Evolutionary conservation across 2,329 filamentous ascomycete genomes (phyloP).

Genomic region (Pseudopithomyces maydicus): DNA sequence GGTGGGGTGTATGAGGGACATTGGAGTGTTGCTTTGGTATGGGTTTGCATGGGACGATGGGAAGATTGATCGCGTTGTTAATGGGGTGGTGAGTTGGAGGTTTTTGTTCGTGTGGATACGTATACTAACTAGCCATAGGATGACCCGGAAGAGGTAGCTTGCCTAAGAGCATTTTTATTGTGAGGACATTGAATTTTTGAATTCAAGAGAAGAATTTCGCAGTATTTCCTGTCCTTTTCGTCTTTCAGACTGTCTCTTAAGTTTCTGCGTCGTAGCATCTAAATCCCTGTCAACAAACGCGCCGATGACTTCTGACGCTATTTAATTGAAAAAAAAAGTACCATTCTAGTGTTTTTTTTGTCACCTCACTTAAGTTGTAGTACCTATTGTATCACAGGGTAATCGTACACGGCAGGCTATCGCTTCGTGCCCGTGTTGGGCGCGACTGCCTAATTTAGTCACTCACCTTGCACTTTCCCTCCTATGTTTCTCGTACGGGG

Average conservation of each 20-base stretch:
- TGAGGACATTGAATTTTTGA: too few relatives aligned
- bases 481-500: not conserved
- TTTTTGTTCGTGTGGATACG: not conserved
- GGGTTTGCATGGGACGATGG: slow-evolving; percentile 69
- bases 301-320: too few relatives aligned
- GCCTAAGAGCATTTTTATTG: slow-evolving; percentile 50
- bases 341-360: not conserved
- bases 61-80: slow-evolving; percentile 62
- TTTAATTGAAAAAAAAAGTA: too few relatives aligned
- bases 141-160: slow-evolving; percentile 60
- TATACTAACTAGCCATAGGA: slow-evolving; percentile 17
- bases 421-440: not conserved
- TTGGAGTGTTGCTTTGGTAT: slow-evolving; percentile 67
- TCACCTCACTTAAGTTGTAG: not conserved
- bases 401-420: not conserved
- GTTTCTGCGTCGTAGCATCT: too few relatives aligned
- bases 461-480: slow-evolving; percentile 3
- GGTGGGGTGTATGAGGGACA: slow-evolving; percentile 52
- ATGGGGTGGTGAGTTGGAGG: slow-evolving; percentile 39
- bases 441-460: not conserved
- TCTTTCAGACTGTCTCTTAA: too few relatives aligned
- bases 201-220: too few relatives aligned
- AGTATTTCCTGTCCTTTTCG: not conserved
- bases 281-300: too few relatives aligned
- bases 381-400: not conserved